phyloP scores from a whole-genome alignment of 2,329 filamentous ascomycete species.

The Byssochlamys sp. region DNA sequence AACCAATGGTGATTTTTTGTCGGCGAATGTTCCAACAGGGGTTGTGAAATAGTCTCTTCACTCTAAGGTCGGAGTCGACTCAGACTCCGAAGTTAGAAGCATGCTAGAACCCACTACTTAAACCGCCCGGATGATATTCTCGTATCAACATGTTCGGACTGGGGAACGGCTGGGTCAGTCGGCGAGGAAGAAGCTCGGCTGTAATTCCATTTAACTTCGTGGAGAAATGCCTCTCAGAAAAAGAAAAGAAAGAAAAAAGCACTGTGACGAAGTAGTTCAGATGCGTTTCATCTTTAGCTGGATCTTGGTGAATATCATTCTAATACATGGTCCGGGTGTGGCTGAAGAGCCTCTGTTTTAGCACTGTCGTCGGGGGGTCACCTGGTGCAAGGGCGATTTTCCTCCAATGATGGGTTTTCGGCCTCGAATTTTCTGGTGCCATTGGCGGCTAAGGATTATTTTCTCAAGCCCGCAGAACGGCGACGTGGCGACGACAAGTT shows the following conservation, averaged over 20 bases:
- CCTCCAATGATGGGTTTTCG: neutral
- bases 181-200: neutral
- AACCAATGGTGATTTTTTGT: neutral
- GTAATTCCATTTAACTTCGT: neutral
- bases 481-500: neutral
- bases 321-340: neutral
- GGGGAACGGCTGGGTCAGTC: neutral
- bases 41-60: neutral
- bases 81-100: neutral
- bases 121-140: neutral
- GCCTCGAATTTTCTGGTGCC: conserved; percentile 7
- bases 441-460: conserved; percentile 14
- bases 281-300: neutral
- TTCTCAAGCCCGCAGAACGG: conserved; percentile 1
- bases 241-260: neutral
- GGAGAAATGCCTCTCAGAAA: neutral
- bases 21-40: neutral
- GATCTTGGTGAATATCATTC: no score
- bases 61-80: neutral
- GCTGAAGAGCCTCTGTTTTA: neutral
- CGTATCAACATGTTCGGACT: neutral
- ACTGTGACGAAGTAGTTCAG: neutral
- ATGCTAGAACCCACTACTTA: no score
- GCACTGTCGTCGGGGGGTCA: neutral
- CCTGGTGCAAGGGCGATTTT: neutral